These are phyloP conservation scores for Magnusiomyces magnusii DNA, from an alignment of 1,139 yeast species.

Conservation along the genomic window DNA sequence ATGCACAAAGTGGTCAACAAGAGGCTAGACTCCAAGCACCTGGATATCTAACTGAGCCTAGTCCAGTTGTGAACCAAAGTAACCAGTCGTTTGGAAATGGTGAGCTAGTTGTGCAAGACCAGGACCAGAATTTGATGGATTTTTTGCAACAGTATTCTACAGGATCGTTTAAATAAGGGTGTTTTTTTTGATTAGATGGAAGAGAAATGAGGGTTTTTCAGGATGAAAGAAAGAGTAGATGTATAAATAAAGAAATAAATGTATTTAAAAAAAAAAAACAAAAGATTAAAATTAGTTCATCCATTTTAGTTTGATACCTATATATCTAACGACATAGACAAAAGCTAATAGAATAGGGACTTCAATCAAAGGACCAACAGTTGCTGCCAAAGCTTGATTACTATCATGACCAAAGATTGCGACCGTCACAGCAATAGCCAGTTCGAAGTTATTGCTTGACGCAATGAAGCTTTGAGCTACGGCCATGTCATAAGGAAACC, in stretches of 20 bases:
- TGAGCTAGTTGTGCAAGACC: too few relatives aligned
- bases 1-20: not conserved
- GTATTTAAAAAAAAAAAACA: too few relatives aligned
- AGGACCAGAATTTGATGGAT: not conserved
- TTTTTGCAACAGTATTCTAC: not conserved
- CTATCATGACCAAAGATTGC: conserved; percentile 48
- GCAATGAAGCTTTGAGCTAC: conserved; percentile 52
- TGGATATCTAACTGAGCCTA: not conserved
- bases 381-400: conserved; percentile 51
- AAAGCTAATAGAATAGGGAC: conserved; percentile 45
- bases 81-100: not conserved
- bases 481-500: conserved; percentile 39
- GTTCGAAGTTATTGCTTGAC: conserved; percentile 49
- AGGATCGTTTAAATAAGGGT: not conserved
- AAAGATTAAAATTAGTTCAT: not conserved
- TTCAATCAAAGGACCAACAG: conserved; percentile 53
- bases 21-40: not conserved
- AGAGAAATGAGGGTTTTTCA: too few relatives aligned
- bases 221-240: too few relatives aligned
- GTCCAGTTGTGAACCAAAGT: not conserved
- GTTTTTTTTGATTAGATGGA: too few relatives aligned
- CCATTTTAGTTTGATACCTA: conserved; percentile 16
- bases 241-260: too few relatives aligned
- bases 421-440: conserved; percentile 49
- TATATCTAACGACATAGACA: conserved; percentile 39